Evolutionary conservation across 2,329 filamentous ascomycete species (phyloP), one percentile per base, ranked within the genome.

Genomic region (Fusarium hostae): DNA sequence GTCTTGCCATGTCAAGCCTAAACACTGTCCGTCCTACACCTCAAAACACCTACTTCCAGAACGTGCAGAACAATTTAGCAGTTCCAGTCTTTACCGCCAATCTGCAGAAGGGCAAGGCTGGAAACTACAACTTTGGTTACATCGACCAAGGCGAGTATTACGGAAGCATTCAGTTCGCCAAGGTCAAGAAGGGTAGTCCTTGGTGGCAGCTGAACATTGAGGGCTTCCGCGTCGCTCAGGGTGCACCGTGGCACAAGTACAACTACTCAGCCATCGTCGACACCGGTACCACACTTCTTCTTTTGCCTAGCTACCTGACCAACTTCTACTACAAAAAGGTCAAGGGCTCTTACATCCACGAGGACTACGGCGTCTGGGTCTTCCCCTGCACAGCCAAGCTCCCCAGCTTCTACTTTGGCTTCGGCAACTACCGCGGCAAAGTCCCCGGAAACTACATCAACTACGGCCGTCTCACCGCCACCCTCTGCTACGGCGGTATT

Each of bases 201-300:
- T 91, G 87, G 83, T 93, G 91, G 91, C 81, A 86, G 63, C 87
- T 92, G 78, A 85, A 82, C 24, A 82, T 87, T 15, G 82, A 83
- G 28, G 88, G 86, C 24, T 91, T 89, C 80, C 82, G 82, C 41
- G 77, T 91, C 57, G 90, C 88, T 39, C 48, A 35, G 1, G 68
- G 68, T 3, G 58, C 59, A 6, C 34, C 47, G 0, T 78, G 72
- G 59, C 51, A 64, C 15, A 47, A 63, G 9, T 56, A 76, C 22
- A 66, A 87, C 9, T 83, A 84, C 28, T 82, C 82, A 1, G 86
- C 85, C 72, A 92, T 93, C 78, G 88, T 89, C 75, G 91, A 93
- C 81, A 93, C 91, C 4, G 91, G 91, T 59, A 93, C 91, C 61
- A 90, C 90, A 2, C 87, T 93, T 34, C 80, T 92, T 60, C 84